Base-by-base conservation (phyloP, 495 filamentous ascomycete species). In the Evansstolkia leycettana region DNA sequence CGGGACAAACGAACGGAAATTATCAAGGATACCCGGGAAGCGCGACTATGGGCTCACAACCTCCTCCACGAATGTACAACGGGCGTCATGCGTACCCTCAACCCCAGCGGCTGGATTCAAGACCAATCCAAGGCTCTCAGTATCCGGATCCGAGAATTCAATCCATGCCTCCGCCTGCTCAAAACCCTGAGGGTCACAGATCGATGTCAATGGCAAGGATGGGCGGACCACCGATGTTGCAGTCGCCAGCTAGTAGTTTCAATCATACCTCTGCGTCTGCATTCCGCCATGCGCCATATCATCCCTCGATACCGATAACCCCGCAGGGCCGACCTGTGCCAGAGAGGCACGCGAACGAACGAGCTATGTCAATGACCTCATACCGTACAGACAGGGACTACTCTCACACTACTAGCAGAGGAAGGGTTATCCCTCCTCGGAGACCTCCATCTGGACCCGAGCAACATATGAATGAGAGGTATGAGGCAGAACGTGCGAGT, bases 281-380 rank as follows among this genome's bases (percentile, higher is more conserved):
- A 25, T 85, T 86, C 46, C 78, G 86, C 17, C 78, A 85, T 35
- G 74, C 81, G 24, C 78, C 75, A 13, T 86, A 90, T 58, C 64
- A 72, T 38, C 51, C 63, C 46, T 62, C 58, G 31, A 57, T 53
- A 36, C 78, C 83, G 23, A 72, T 85, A 49, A 96, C 87, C 17
- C 92, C 88, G 15, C 84, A 93, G 53, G 92, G 92, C 11, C 73
- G 92, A 34, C 59, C 85, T 17, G 84, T 99, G 1, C 92, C 92
- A 5, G 88, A 94, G 44, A 74, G 86, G 30, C 81, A 90, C 49
- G 79, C 33, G 19, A 58, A 96, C 49, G 88, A 95, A 50, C 73
- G 92, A 33, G 76, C 90, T 33, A 96, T 96, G 90, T 93, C 89
- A 17, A 78, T 99, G 76, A 87, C 78, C 11, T 81, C 81, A 2